Evolutionary conservation across 352 stramenopile species (phyloP).

Genomic region (Phytophthora vignae): DNA sequence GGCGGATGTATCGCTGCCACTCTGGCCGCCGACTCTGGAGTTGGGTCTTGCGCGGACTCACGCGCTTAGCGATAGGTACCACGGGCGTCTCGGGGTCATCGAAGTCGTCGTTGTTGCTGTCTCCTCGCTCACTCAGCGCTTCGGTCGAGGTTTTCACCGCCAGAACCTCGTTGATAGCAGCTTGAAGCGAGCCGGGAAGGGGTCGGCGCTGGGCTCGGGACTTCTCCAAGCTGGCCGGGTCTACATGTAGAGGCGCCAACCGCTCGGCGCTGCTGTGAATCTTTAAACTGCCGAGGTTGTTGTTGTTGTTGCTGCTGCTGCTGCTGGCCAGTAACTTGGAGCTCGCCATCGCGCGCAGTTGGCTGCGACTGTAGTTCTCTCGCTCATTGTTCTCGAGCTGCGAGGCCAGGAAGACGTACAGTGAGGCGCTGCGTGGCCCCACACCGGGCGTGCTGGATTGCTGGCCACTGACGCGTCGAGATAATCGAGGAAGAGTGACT

Average conservation of each 20-base stretch:
- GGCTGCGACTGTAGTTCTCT: constrained; percentile 32
- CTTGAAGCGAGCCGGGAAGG: constrained; percentile 25
- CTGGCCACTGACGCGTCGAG: constrained; percentile 14
- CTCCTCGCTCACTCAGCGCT: constrained; percentile 12
- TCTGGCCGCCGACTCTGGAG: constrained; percentile 17
- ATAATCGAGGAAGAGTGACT: constrained; percentile 26
- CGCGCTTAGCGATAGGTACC: constrained; percentile 12
- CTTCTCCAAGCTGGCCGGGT: constrained; percentile 20
- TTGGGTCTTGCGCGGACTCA: constrained; percentile 21
- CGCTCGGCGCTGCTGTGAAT: constrained; percentile 11
- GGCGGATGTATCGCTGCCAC: constrained; percentile 31
- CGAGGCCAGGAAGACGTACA: constrained; percentile 21
- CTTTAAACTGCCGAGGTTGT: constrained; percentile 2
- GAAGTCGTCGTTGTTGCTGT: constrained; percentile 4
- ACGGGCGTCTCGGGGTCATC: constrained; percentile 12
- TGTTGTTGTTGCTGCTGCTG: constrained; percentile 18
- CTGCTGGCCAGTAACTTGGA: constrained; percentile 13
- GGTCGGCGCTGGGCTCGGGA: constrained; percentile 8
- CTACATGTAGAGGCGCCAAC: constrained; percentile 22
- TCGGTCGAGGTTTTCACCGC: constrained; percentile 5
- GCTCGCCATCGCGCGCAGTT: constrained; percentile 33
- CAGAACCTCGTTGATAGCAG: constrained; percentile 30
- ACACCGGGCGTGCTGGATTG: background rate
- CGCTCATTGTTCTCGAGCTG: constrained; percentile 25
- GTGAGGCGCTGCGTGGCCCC: constrained; percentile 9